Base-by-base conservation (phyloP, 371 early-diverging fungal genomes). In the Nosema muscidifuracis region DNA sequence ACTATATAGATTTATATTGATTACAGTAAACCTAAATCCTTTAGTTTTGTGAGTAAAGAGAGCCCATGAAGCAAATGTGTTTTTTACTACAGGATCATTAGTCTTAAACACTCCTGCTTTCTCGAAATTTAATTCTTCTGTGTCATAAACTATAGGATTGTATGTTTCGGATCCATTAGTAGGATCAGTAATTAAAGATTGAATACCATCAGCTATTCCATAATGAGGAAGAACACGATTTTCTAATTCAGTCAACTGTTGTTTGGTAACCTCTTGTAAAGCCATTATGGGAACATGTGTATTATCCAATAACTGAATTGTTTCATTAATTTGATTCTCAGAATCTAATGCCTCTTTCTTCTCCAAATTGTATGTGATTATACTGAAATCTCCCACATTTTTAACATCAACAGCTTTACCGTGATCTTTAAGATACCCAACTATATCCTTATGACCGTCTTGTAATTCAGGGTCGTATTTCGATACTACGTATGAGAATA, bases 1-100 rank as follows among this genome's bases (percentile, higher is more conserved):
- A 24, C 62, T 68, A 33, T 61, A 68, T 40, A 74, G 56, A 42
- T 74, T 67, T 16, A 74, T 38, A 65, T 74, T 74, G 7, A 74
- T 42, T 16, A 74, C 75, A n/a, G 60, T 68, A 40, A 68, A 74
- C 42, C 33, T 26, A 28, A 43, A 18, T 15, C 61, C 24, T 15
- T 44, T 74, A 2, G 2, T n/a, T 18, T 44, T 61, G 26, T 61
- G 30, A n/a, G 34, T 33, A 36, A 74, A 69, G 1, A 74, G 28
- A 15, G 47, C 75, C 62, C 55, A 67, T 31, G 63, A 43, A 47
- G 61, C 75, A 51, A 62, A 74, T 24, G 65, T 43, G 22, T 53
- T 43, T 34, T 64, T 56, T 28, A 22, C 33, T 9, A 68, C 34
- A 15, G 44, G 56, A 57, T 67, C 36, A 47, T 47, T 47, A 10